phyloP scores from a whole-genome alignment of 116 monocot species.

The Phalaenopsis hybrid region DNA sequence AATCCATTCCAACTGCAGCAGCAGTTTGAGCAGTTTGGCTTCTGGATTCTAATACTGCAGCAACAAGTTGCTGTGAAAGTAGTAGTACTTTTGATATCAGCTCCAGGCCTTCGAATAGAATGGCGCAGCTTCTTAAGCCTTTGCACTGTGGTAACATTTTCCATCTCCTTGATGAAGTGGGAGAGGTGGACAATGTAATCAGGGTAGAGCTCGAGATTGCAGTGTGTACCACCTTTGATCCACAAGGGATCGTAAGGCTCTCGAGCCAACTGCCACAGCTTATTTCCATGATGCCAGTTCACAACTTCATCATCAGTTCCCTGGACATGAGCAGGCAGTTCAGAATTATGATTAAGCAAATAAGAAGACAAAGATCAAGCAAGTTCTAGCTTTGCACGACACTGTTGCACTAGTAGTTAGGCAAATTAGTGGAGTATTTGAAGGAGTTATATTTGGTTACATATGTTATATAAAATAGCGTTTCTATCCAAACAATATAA shows the following conservation, averaged over 20 bases:
- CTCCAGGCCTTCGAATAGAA: neutral
- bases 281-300: constrained; percentile 56
- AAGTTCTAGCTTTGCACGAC: neutral
- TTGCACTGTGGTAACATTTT: constrained; percentile 35
- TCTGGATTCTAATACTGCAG: constrained; percentile 36
- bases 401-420: neutral
- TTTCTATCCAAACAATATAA: neutral
- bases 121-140: constrained; percentile 45
- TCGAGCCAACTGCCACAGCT: constrained; percentile 44
- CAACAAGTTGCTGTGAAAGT: constrained; percentile 49
- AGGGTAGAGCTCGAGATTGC: constrained; percentile 66
- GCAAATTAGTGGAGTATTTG: neutral
- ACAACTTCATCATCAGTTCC: constrained; percentile 73
- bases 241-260: constrained; percentile 74
- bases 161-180: constrained; percentile 56
- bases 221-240: constrained; percentile 73
- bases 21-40: constrained; percentile 34
- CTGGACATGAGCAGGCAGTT: constrained; percentile 14
- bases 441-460: too few relatives aligned
- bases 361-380: neutral
- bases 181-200: constrained; percentile 55
- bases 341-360: neutral
- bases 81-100: constrained; percentile 23
- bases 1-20: neutral
- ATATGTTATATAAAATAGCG: too few relatives aligned